Base-by-base conservation (phyloP, 495 filamentous ascomycete species). In the Glarea lozoyensis region DNA sequence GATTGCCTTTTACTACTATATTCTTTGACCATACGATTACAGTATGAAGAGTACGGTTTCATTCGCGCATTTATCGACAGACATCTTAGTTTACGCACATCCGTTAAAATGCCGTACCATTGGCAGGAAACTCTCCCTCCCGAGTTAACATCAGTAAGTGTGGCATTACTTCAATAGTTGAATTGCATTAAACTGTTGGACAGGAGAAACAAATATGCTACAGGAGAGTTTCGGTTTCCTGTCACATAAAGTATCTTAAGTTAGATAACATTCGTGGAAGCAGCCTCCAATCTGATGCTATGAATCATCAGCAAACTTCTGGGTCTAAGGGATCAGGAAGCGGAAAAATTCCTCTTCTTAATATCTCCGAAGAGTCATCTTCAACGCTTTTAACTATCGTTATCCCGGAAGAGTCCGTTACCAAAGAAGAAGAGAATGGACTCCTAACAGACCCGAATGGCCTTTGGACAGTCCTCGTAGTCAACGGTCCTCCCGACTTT, bases 11-110 rank as follows among this genome's bases (percentile, higher is more conserved):
- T 36, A 36, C 32, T 36, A 15, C 32, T 36, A 7, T 17, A 36
- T 17, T 7, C 32, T 12, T 36, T 36, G 6, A 10, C 10, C 16
- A 36, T 36, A 10, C 32, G 32, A 12, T 15, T 36, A 11, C 32
- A 36, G 32, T 36, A 11, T 15, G 32, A 36, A 36, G 32, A 36
- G 10, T 36, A 36, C 16, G 32, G 32, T 15, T 36, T 36, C 13
- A 36, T 36, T 17, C 32, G 32, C 6, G 16, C 7, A 11, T 36
- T 36, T 36, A 11, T 36, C 16, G 32, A 36, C 6, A 11, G 32
- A 36, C 32, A 36, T 36, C 32, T 36, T 15, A 36, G 16, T 15
- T 36, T 36, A 36, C 32, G 32, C 10, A 12, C 10, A 7, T 6
- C 16, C 16, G 10, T 12, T 6, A 36, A 36, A 36, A 36, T 36